Conservation (phyloP, 176 grass and related monocot genomes). For the Aegilops sharonensis region DNA sequence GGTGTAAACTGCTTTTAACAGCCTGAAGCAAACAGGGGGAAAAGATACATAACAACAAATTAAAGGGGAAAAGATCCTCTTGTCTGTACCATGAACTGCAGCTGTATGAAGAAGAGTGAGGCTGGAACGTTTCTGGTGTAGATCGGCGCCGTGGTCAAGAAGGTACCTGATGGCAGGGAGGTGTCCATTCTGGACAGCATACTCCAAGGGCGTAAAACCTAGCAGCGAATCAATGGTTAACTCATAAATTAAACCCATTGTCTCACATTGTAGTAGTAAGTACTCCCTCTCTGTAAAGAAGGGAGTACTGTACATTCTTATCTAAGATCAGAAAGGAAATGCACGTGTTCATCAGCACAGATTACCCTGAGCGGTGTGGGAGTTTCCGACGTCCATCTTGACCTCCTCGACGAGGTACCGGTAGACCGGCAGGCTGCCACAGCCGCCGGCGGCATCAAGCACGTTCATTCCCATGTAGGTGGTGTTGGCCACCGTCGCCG, state of each 20-base stretch:
- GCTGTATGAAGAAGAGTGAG: neutral
- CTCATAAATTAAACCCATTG: no score
- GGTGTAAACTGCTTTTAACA: no score
- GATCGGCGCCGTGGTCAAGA: constrained; percentile 24
- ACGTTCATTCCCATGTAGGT: constrained; percentile 2
- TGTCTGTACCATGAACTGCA: constrained; percentile 8
- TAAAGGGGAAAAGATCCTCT: neutral
- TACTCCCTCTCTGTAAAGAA: no score
- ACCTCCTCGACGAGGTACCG: constrained; percentile 19
- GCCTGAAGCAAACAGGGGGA: no score
- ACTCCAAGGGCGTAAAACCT: constrained; percentile 4
- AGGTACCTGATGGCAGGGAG: constrained; percentile 28
- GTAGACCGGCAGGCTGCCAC: neutral
- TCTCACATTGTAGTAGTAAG: no score
- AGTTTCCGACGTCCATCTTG: constrained; percentile 1
- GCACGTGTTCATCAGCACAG: no score
- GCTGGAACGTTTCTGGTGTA: neutral
- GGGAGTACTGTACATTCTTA: no score
- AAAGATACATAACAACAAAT: no score
- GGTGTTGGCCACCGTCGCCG: constrained; percentile 4
- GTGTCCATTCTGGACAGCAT: neutral
- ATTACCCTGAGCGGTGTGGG: constrained; percentile 11
- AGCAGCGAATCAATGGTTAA: neutral
- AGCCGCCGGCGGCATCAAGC: neutral
- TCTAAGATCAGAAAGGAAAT: no score